These are phyloP conservation scores for Bifiguratus adelaidae DNA, from an alignment of 192 early-diverging fungal species.

Conservation along the genomic window DNA sequence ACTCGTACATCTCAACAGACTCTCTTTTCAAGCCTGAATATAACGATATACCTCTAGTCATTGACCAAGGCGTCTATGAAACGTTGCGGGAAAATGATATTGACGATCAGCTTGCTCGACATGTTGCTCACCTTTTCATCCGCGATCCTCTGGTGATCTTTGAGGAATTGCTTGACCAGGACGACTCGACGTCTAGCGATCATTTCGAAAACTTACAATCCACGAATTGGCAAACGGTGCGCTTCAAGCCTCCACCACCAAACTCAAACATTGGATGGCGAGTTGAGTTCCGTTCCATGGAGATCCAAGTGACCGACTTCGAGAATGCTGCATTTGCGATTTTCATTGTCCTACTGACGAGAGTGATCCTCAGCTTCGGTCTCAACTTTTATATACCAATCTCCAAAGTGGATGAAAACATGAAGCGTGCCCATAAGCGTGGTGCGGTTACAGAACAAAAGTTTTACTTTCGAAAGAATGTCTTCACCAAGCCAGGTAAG, in stretches of 20 bases:
- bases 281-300: slow-evolving; percentile 96
- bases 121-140: slow-evolving; percentile 95
- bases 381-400: slow-evolving; percentile 96
- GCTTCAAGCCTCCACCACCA: slow-evolving; percentile 96
- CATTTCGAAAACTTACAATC: slow-evolving; percentile 99
- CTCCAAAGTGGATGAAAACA: slow-evolving; percentile 92
- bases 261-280: slow-evolving; percentile 91
- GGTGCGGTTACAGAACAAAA: slow-evolving; percentile 72
- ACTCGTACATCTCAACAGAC: slow-evolving; percentile 72
- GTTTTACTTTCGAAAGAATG: slow-evolving; percentile 85
- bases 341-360: slow-evolving; percentile 85
- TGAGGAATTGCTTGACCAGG: slow-evolving; percentile 77
- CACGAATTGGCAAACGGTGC: slow-evolving; percentile 99
- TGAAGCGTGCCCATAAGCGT: slow-evolving; percentile 75
- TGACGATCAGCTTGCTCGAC: slow-evolving; percentile 81
- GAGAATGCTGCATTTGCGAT: slow-evolving; percentile 95
- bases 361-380: slow-evolving; percentile 78
- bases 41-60: slow-evolving; percentile 82
- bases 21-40: slow-evolving; percentile 73
- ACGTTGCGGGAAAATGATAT: slow-evolving; percentile 65
- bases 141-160: slow-evolving; percentile 96
- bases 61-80: slow-evolving; percentile 69
- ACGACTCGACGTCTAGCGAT: slow-evolving; percentile 76
- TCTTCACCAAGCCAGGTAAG: slow-evolving; percentile 38
- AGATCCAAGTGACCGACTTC: slow-evolving; percentile 93